Percentiles rank a stretch among this genome's conserved stretches.
Conservation (phyloP, 768 basidiomycete genomes). For the Leccinum broughii region DNA sequence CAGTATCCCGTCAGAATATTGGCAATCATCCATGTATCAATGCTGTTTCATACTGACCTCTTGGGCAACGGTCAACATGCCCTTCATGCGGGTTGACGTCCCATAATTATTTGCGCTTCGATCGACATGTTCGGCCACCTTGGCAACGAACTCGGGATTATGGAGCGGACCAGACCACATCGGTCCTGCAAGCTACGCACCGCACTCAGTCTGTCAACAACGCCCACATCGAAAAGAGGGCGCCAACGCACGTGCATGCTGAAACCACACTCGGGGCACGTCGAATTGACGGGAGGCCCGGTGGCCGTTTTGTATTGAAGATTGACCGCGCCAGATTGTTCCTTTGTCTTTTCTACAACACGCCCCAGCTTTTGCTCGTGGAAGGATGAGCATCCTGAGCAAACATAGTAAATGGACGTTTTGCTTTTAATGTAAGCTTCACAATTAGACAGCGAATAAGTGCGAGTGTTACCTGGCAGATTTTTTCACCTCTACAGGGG, state of each 20-base stretch:
- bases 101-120: conserved; percentile 64
- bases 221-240: neutral
- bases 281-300: conserved; percentile 64
- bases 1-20: neutral
- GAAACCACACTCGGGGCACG: conserved; percentile 83
- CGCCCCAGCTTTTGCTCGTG: conserved; percentile 86
- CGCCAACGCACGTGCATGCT: conserved; percentile 65
- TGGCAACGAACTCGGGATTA: conserved; percentile 67
- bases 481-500: conserved; percentile 84
- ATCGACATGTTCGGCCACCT: conserved; percentile 74
- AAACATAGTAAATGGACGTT: conserved; percentile 83
- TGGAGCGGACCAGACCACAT: conserved; percentile 97
- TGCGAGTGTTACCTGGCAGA: conserved; percentile 59
- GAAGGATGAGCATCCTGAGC: conserved; percentile 78
- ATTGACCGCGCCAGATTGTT: conserved; percentile 56
- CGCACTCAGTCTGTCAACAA: neutral
- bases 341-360: conserved; percentile 59
- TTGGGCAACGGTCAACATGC: conserved; percentile 90
- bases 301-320: conserved; percentile 67
- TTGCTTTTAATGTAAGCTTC: conserved; percentile 51
- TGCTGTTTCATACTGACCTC: conserved; percentile 56
- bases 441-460: neutral
- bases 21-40: neutral
- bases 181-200: conserved; percentile 78
- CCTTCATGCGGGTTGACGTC: conserved; percentile 84